Base-by-base conservation (phyloP, 2,329 filamentous ascomycete species). In the Ophiostoma piceae region DNA sequence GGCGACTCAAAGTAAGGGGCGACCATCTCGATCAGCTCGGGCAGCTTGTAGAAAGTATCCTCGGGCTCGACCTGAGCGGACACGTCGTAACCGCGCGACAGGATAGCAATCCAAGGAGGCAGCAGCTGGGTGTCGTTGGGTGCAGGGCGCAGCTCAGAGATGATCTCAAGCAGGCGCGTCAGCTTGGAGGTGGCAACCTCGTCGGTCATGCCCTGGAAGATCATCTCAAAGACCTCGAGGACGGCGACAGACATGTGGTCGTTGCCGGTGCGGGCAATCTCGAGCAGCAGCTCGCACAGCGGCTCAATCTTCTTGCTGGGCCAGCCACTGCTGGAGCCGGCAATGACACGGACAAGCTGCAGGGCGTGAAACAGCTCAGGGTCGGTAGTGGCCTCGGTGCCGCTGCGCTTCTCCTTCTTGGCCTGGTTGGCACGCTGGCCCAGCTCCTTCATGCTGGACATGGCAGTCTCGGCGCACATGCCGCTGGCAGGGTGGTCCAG, bases 221-320 rank as follows among this genome's bases (percentile, higher is more conserved):
- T 96, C 78, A 96, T 90, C 79, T 99, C 95, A 76, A 99, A 99
- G 3, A 98, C 94, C 74, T 97, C 94, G 75, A 99, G 97, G 0
- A 94, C 91, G 12, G 92, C 90, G 90, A 98, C 96, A 41, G 94
- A 96, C 83, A 99, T 89, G 78, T 94, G 96, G 78, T 98, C 94
- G 78, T 96, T 97, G 78, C 88, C 95, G 9, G 91, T 94, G 76
- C 90, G 90, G 39, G 94, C 94, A 72, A 98, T 96, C 74, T 89
- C 88, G 74, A 99, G 87, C 71, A 99, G 82, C 69, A 97, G 82
- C 79, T 98, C 94, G 79, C 94, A 97, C 43, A 99, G 82, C 2
- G 90, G 84, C 80, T 99, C 95, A 69, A 97, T 96, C 81, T 96
- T 97, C 82, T 91, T 92, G 82, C 91, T 97, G 0, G 95, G 95